A percentile compares a stretch with the other conserved stretches of the same genome.
phyloP scores from a whole-genome alignment of 305 asterid species.

The Plantago coronopus region DNA sequence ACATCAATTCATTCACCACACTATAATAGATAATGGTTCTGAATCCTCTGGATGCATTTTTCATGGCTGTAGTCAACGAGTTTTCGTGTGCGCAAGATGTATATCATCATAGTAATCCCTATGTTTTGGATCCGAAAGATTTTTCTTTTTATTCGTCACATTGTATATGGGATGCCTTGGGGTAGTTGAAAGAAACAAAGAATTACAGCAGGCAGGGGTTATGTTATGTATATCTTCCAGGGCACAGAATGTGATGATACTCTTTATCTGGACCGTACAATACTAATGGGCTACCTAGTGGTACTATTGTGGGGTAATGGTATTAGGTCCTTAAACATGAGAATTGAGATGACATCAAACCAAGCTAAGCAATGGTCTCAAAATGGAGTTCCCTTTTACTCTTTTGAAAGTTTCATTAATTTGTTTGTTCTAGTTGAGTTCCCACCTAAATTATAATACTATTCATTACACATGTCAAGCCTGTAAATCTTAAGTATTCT shows the following conservation, averaged over 20 bases:
- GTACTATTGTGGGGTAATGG: constrained; percentile 12
- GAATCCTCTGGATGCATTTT: background rate
- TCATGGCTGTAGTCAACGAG: constrained; percentile 5
- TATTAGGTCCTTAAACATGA: background rate
- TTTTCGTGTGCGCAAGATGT: constrained; percentile 3
- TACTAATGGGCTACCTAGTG: constrained; percentile 2
- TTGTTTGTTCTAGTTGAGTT: too few species aligned
- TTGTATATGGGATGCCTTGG: too few species aligned
- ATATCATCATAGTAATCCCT: background rate
- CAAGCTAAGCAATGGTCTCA: background rate
- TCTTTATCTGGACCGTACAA: constrained; percentile 2
- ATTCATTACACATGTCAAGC: too few species aligned
- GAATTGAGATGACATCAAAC: constrained; percentile 20
- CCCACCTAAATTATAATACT: too few species aligned
- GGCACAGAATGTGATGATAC: constrained; percentile 24
- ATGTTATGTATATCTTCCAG: background rate
- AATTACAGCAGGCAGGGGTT: too few species aligned
- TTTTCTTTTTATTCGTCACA: too few species aligned
- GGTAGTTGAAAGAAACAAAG: too few species aligned
- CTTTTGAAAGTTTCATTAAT: too few species aligned
- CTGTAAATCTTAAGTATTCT: too few species aligned
- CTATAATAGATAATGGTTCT: too few species aligned
- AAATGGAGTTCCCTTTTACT: background rate
- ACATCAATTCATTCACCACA: too few species aligned
- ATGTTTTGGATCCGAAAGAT: too few species aligned